Conservation (phyloP, 192 early-diverging fungal genomes). For the Coemansia aciculifera region DNA sequence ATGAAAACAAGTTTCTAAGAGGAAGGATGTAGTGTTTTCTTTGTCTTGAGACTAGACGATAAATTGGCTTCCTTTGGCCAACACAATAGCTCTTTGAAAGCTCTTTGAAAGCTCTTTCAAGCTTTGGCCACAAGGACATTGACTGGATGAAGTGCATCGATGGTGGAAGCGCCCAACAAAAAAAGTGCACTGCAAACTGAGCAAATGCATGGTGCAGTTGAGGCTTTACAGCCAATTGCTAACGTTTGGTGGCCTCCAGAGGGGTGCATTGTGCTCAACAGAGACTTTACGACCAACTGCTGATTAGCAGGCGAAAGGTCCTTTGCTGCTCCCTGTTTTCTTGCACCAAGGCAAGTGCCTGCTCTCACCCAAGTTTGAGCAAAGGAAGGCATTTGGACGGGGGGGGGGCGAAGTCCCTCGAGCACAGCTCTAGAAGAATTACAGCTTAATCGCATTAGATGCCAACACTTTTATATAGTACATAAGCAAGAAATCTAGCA, state of each 20-base stretch:
- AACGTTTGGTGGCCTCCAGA: too few relatives aligned
- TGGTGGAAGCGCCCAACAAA: not conserved
- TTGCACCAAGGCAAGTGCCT: not conserved
- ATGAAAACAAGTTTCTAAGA: not conserved
- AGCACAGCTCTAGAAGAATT: not conserved
- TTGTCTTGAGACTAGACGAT: not conserved
- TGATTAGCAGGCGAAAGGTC: not conserved
- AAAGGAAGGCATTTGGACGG: not conserved
- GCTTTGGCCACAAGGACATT: not conserved
- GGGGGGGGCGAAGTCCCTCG: not conserved
- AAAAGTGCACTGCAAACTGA: not conserved
- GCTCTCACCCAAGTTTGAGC: not conserved
- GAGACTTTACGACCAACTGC: not conserved
- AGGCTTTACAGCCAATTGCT: too few relatives aligned
- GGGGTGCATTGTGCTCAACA: not conserved
- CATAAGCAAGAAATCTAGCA: not conserved
- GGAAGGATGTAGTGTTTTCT: not conserved
- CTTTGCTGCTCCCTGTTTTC: not conserved
- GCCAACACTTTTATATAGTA: conserved; percentile 5
- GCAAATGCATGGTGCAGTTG: too few relatives aligned
- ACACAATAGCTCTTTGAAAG: not conserved
- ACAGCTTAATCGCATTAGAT: not conserved
- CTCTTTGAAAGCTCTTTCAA: not conserved
- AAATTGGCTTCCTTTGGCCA: not conserved
- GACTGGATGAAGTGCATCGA: not conserved